These are phyloP conservation scores for Mallotus japonicus DNA, from an alignment of 441 rosid species.

Conservation along the genomic window DNA sequence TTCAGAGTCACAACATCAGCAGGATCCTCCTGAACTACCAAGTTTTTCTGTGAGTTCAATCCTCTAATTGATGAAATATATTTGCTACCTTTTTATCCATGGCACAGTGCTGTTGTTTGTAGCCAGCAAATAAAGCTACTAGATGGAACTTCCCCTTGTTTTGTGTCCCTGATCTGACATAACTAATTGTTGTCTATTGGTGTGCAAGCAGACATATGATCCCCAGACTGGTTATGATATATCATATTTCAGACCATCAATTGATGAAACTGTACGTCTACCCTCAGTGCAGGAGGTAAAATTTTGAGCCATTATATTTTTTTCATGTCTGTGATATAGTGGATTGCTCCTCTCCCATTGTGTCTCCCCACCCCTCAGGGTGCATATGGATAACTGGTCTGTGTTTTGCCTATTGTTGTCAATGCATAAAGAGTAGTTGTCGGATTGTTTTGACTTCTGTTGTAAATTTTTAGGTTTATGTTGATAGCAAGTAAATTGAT, in stretches of 20 bases:
- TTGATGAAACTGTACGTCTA: slow-evolving; percentile 58
- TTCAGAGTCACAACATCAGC: slow-evolving; percentile 57
- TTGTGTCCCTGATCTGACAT: neutral
- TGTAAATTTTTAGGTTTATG: neutral
- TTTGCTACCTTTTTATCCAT: neutral
- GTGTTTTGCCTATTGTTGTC: slow-evolving; percentile 1
- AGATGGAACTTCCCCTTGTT: neutral
- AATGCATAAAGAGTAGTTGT: neutral
- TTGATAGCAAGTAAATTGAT: neutral
- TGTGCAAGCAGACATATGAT: slow-evolving; percentile 64
- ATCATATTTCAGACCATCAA: slow-evolving; percentile 65
- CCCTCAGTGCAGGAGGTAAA: slow-evolving; percentile 75
- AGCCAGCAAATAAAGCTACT: neutral
- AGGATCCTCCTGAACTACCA: slow-evolving; percentile 56
- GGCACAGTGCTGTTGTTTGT: neutral
- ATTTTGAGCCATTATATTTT: neutral
- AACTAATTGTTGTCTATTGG: slow-evolving; percentile 13
- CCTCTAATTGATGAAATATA: neutral
- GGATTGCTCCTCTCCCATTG: neutral
- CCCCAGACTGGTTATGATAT: slow-evolving; percentile 66
- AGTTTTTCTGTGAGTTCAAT: slow-evolving; percentile 55
- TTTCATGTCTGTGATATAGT: neutral
- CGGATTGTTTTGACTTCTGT: neutral
- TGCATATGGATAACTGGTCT: neutral
- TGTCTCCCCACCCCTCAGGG: neutral